Conservation (phyloP, 371 early-diverging fungal species). For the Quaeritorhiza haematococci region DNA sequence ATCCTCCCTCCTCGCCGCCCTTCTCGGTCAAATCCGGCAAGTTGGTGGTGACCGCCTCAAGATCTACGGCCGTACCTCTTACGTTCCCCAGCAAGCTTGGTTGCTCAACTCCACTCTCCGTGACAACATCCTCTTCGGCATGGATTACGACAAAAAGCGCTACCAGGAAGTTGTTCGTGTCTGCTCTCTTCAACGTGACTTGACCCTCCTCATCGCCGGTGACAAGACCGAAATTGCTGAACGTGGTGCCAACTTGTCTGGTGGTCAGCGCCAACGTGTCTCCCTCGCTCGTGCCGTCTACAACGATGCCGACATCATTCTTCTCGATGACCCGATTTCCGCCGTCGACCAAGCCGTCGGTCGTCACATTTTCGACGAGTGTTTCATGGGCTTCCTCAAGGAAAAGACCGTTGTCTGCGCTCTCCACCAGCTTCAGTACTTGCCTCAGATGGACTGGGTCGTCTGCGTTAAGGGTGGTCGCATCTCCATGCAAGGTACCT, state of each 20-base stretch:
- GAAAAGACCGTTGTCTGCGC: neutral
- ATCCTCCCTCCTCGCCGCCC: slow-evolving; percentile 55
- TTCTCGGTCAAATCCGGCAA: slow-evolving; percentile 59
- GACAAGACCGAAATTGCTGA: slow-evolving; percentile 15
- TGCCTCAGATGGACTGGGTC: slow-evolving; percentile 24
- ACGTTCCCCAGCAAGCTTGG: slow-evolving; percentile 46
- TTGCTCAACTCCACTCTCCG: slow-evolving; percentile 39
- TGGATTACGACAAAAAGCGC: slow-evolving; percentile 30
- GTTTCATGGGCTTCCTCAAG: slow-evolving; percentile 1
- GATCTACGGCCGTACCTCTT: slow-evolving; percentile 21
- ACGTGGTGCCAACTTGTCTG: slow-evolving; percentile 35
- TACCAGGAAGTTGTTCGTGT: slow-evolving; percentile 37
- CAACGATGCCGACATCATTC: slow-evolving; percentile 32
- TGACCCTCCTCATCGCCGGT: slow-evolving; percentile 34
- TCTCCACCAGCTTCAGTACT: neutral
- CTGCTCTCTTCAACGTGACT: slow-evolving; percentile 36
- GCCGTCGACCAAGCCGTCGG: slow-evolving; percentile 34
- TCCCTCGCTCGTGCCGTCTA: slow-evolving; percentile 44
- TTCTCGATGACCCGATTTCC: slow-evolving; percentile 40
- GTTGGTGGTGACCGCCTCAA: slow-evolving; percentile 18
- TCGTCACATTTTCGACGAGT: neutral
- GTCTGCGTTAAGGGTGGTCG: slow-evolving; percentile 28
- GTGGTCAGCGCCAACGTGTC: slow-evolving; percentile 41
- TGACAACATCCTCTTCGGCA: slow-evolving; percentile 48
- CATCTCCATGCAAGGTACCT: slow-evolving; percentile 31